A percentile compares a stretch with the other conserved stretches of the same genome.
Conservation (phyloP, 2,329 filamentous ascomycete genomes). For the Talaromyces sp. region DNA sequence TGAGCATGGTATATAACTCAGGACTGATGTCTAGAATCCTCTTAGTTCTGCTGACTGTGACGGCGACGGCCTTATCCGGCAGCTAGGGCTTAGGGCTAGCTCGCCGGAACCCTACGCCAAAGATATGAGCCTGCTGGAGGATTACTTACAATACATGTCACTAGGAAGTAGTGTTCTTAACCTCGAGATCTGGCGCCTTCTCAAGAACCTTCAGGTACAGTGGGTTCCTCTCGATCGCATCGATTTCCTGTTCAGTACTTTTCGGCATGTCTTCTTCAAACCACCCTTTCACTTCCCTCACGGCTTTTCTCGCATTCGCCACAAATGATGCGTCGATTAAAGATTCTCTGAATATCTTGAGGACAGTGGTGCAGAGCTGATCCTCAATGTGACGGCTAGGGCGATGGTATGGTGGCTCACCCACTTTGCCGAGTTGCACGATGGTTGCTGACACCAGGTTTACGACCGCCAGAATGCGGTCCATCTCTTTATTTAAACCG, state of each 20-base stretch:
- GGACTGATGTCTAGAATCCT: too few species aligned
- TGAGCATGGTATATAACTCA: too few species aligned
- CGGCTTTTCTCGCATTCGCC: not conserved
- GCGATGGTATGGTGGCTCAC: slow-evolving; percentile 3
- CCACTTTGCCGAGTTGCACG: not conserved
- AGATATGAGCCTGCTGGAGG: too few species aligned
- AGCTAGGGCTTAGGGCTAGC: too few species aligned
- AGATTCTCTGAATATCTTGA: not conserved
- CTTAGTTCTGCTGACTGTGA: too few species aligned
- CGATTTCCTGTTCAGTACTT: not conserved
- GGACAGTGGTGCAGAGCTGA: not conserved
- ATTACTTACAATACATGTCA: too few species aligned
- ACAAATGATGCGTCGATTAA: not conserved
- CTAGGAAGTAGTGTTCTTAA: too few species aligned
- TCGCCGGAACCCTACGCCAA: too few species aligned
- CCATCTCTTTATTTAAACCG: not conserved
- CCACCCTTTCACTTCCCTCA: not conserved
- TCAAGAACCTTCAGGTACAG: too few species aligned
- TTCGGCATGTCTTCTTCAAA: not conserved
- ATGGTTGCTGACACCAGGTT: not conserved
- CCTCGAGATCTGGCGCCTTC: too few species aligned
- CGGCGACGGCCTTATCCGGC: too few species aligned
- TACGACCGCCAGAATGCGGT: not conserved
- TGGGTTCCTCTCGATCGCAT: not conserved
- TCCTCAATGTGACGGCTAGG: not conserved